These are phyloP conservation scores for Choanephora cucurbitarum DNA, from an alignment of 371 early-diverging fungal species.

Conservation along the genomic window DNA sequence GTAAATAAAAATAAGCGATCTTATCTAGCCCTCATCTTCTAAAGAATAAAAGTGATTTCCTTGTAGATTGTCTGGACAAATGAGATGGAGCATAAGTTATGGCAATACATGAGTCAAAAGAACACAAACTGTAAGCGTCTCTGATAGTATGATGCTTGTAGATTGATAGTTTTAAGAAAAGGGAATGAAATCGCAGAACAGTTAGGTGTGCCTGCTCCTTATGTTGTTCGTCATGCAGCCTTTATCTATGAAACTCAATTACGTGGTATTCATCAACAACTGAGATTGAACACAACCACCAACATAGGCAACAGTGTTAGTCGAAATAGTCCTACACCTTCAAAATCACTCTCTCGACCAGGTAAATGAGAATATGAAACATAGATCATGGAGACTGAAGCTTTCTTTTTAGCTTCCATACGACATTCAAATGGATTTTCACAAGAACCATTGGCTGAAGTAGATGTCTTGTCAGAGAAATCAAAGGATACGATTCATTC, in stretches of 20 bases:
- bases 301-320: background rate
- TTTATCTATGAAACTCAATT: slow-evolving; percentile 65
- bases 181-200: slow-evolving; percentile 63
- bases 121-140: slow-evolving; percentile 56
- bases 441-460: no score
- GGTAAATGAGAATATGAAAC: slow-evolving; percentile 10
- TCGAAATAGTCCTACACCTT: slow-evolving; percentile 13
- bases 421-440: slow-evolving; percentile 21
- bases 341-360: slow-evolving; percentile 10
- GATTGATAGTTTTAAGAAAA: slow-evolving; percentile 14
- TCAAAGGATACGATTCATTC: background rate
- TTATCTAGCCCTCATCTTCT: no score
- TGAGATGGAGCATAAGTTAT: slow-evolving; percentile 63
- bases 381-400: no score
- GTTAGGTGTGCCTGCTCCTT: slow-evolving; percentile 56
- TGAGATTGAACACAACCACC: slow-evolving; percentile 33
- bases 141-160: no score
- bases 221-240: slow-evolving; percentile 62
- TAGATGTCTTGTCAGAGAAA: background rate
- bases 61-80: slow-evolving; percentile 65
- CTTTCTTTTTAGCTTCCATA: slow-evolving; percentile 14
- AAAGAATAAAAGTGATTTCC: no score
- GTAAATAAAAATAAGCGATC: slow-evolving; percentile 39
- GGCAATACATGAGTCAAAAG: slow-evolving; percentile 63
- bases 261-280: slow-evolving; percentile 60